Percentiles rank a stretch among this genome's conserved stretches.
phyloP scores from a whole-genome alignment of 352 stramenopile genomes.

The Elongisporangium anandrum region DNA sequence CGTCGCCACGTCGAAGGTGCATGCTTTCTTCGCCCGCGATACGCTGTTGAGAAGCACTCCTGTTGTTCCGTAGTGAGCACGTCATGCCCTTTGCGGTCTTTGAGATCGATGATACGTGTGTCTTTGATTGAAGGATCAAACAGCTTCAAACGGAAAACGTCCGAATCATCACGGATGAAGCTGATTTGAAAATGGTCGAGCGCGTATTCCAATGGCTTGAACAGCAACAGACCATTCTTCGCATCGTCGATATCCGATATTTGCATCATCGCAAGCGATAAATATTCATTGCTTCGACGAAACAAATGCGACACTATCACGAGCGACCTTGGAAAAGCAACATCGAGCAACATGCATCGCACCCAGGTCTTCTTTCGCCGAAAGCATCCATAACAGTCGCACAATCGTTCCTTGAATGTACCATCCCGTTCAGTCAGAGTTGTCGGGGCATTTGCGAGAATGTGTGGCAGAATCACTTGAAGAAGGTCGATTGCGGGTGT shows the following conservation, averaged over 20 bases:
- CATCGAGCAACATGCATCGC: constrained; percentile 19
- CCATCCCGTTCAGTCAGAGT: constrained; percentile 7
- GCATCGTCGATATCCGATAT: constrained; percentile 24
- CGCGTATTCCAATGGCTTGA: constrained; percentile 15
- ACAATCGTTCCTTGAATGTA: constrained; percentile 12
- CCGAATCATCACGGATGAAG: too few relatives aligned
- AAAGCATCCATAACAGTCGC: constrained; percentile 17
- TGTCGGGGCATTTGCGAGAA: constrained; percentile 11
- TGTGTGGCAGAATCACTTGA: constrained; percentile 8
- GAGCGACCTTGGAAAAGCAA: constrained; percentile 14
- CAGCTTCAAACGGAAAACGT: too few relatives aligned
- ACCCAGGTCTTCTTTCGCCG: constrained; percentile 10
- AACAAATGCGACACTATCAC: constrained; percentile 18
- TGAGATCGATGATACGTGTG: too few relatives aligned
- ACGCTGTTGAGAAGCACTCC: too few relatives aligned
- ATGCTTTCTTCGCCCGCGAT: too few relatives aligned
- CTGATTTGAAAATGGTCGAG: constrained; percentile 10
- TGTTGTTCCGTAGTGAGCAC: too few relatives aligned
- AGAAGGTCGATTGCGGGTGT: too few relatives aligned
- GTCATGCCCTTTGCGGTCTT: too few relatives aligned
- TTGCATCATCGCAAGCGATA: constrained; percentile 14
- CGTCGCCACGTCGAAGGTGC: too few relatives aligned
- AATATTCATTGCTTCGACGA: constrained; percentile 16
- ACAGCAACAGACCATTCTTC: constrained; percentile 19
- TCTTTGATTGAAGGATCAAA: too few relatives aligned